These are phyloP conservation scores for Umbelopsis vinacea DNA, from an alignment of 192 early-diverging fungal species.

Conservation along the genomic window DNA sequence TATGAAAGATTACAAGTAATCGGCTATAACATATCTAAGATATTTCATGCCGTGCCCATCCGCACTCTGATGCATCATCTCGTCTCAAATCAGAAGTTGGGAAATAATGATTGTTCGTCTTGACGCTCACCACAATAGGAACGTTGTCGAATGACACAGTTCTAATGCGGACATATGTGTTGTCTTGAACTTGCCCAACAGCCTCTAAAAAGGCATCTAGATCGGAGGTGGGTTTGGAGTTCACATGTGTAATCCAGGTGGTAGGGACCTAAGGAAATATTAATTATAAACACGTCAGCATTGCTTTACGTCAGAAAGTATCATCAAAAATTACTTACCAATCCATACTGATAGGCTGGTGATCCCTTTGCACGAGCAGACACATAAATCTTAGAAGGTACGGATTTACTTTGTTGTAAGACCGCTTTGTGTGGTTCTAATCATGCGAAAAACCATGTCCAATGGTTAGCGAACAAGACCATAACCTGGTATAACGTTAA, in stretches of 20 bases:
- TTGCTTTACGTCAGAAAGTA: not conserved
- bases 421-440: slow-evolving; percentile 70
- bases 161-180: slow-evolving; percentile 72
- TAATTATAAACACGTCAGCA: not conserved
- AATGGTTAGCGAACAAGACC: no score
- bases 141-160: slow-evolving; percentile 80
- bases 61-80: slow-evolving; percentile 38
- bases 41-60: slow-evolving; percentile 36
- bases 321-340: slow-evolving; percentile 39
- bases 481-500: not conserved
- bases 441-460: no score
- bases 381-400: slow-evolving; percentile 71
- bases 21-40: not conserved
- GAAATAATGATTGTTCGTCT: slow-evolving; percentile 72
- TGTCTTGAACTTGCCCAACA: slow-evolving; percentile 60
- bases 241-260: slow-evolving; percentile 79
- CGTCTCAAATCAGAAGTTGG: slow-evolving; percentile 40
- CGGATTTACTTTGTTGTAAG: slow-evolving; percentile 63
- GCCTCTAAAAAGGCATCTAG: slow-evolving; percentile 67
- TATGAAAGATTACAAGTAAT: not conserved
- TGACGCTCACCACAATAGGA: slow-evolving; percentile 73
- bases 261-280: slow-evolving; percentile 40
- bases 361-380: slow-evolving; percentile 58
- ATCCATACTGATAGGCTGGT: slow-evolving; percentile 67
- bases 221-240: slow-evolving; percentile 57